phyloP scores from a whole-genome alignment of 2,329 filamentous ascomycete species.

The Epichloe gansuensis region DNA sequence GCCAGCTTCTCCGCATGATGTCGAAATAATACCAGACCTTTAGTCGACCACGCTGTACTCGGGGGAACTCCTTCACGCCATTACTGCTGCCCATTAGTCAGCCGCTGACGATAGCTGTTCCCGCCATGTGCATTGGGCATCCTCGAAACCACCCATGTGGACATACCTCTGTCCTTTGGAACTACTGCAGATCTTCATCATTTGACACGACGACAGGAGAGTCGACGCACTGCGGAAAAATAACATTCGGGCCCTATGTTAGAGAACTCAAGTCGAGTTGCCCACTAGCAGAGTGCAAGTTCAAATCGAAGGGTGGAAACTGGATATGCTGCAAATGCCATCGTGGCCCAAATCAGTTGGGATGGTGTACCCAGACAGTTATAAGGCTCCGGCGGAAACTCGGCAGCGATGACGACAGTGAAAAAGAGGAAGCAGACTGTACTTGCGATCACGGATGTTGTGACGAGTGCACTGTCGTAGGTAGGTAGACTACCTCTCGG shows the following conservation, averaged over 20 bases:
- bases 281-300: slow-evolving; percentile 38
- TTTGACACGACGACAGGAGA: slow-evolving; percentile 37
- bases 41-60: background rate
- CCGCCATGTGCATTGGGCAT: slow-evolving; percentile 7
- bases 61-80: background rate
- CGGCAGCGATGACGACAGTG: slow-evolving; percentile 14
- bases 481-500: slow-evolving; percentile 19
- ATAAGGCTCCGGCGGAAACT: slow-evolving; percentile 18
- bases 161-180: slow-evolving; percentile 8
- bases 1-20: background rate
- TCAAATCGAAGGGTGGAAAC: slow-evolving; percentile 32
- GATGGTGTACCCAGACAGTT: slow-evolving; percentile 36
- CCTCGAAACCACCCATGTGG: slow-evolving; percentile 7
- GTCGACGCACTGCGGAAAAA: slow-evolving; percentile 35
- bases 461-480: slow-evolving; percentile 30
- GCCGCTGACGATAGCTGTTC: background rate
- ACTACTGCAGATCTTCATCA: slow-evolving; percentile 20
- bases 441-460: slow-evolving; percentile 43
- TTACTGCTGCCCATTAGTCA: background rate
- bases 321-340: slow-evolving; percentile 44
- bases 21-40: background rate
- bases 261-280: slow-evolving; percentile 32
- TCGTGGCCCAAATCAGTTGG: slow-evolving; percentile 36
- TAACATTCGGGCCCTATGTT: slow-evolving; percentile 29
- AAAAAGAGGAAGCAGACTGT: slow-evolving; percentile 24